These are phyloP conservation scores for Penicillium sp. DNA, from an alignment of 2,329 filamentous ascomycete genomes.

Conservation along the genomic window DNA sequence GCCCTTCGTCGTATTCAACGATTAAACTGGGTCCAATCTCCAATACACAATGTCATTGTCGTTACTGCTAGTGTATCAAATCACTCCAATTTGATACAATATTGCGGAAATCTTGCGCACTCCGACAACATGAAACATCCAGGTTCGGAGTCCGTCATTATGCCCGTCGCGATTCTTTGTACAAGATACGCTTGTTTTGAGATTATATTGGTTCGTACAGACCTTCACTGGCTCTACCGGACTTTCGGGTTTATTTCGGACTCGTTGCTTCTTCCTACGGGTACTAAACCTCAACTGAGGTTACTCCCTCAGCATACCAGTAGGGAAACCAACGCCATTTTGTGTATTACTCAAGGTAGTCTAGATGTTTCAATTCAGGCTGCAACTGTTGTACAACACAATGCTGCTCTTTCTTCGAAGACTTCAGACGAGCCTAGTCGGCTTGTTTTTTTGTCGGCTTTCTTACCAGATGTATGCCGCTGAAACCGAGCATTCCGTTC, in stretches of 20 bases:
- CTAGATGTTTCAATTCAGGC: not conserved
- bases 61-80: not conserved
- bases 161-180: not conserved
- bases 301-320: not conserved
- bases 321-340: not conserved
- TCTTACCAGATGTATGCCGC: too few relatives aligned
- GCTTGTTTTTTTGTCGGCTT: not conserved
- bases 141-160: constrained; percentile 1
- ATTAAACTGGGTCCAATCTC: not conserved
- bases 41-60: not conserved
- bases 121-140: not conserved
- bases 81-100: not conserved
- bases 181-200: too few relatives aligned
- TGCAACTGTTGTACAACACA: not conserved
- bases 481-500: too few relatives aligned
- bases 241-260: constrained; percentile 3
- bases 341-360: not conserved
- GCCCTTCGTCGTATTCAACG: not conserved
- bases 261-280: not conserved
- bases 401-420: not conserved
- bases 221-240: not conserved
- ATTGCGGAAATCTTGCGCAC: not conserved
- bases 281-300: not conserved
- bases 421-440: not conserved
- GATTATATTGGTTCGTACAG: not conserved